These are phyloP conservation scores for Verbena officinalis DNA, from an alignment of 257 asterid species.

Conservation along the genomic window DNA sequence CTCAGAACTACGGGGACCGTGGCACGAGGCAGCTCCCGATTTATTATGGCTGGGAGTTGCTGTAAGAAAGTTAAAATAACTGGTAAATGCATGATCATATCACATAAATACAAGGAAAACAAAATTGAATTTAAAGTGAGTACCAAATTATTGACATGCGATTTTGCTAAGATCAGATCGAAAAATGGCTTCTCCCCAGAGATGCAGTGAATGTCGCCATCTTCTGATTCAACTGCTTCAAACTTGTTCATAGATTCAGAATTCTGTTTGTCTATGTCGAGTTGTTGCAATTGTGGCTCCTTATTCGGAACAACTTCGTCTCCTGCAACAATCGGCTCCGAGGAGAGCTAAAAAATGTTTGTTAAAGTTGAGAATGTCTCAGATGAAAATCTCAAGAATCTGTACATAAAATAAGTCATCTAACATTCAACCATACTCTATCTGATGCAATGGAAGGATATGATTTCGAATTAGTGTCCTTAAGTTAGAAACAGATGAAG, in stretches of 20 bases:
- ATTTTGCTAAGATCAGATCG: slow-evolving; percentile 17
- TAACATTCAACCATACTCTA: too few species aligned
- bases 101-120: background rate
- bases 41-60: slow-evolving; percentile 27
- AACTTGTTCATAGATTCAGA: background rate
- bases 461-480: background rate
- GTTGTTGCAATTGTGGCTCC: background rate
- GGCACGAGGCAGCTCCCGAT: slow-evolving; percentile 30
- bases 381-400: too few species aligned
- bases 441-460: too few species aligned
- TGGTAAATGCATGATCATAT: too few species aligned
- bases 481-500: background rate
- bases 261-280: background rate
- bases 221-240: slow-evolving; percentile 22
- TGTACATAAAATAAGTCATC: background rate
- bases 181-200: slow-evolving; percentile 5
- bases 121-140: background rate
- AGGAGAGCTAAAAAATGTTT: background rate
- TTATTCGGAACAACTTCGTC: background rate
- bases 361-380: too few species aligned
- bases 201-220: slow-evolving; percentile 34
- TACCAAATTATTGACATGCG: slow-evolving; percentile 23
- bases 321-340: background rate
- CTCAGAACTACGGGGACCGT: slow-evolving; percentile 31
- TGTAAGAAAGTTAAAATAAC: slow-evolving; percentile 11